A percentile compares a stretch with the other conserved stretches of the same genome.
These are phyloP conservation scores for Solanum piurae DNA, from an alignment of 257 asterid genomes.

Conservation along the genomic window DNA sequence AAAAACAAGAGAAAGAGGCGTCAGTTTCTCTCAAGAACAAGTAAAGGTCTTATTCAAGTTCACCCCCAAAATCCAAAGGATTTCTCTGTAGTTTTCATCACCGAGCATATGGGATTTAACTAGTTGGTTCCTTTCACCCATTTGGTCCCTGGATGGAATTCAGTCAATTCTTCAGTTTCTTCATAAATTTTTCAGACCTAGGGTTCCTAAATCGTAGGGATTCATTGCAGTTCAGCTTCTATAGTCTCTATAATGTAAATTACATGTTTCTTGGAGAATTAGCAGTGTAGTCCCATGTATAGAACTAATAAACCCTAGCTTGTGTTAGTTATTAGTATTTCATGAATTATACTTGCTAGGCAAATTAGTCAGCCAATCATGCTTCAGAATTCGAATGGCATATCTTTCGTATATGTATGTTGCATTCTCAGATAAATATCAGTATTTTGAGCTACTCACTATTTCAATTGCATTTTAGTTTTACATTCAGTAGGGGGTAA, in stretches of 20 bases:
- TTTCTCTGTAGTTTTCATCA: neutral
- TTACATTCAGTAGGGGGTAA: neutral
- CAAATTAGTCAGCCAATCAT: neutral
- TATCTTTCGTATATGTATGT: neutral
- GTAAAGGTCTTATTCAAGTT: neutral
- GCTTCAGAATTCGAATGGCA: neutral
- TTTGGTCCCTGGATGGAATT: neutral
- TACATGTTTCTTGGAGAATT: neutral
- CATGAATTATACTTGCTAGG: neutral
- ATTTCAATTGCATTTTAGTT: no score
- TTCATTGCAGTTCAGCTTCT: neutral
- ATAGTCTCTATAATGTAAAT: neutral
- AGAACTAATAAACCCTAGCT: neutral
- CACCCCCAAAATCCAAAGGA: neutral
- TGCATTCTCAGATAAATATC: neutral
- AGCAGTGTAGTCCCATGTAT: neutral
- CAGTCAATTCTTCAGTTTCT: neutral
- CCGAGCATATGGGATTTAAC: neutral
- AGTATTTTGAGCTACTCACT: neutral
- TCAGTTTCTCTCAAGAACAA: neutral
- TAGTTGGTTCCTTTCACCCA: neutral
- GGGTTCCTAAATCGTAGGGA: neutral
- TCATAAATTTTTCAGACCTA: neutral
- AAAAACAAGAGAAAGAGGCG: no score
- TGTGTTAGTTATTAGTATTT: neutral